Conservation (phyloP, 2,329 filamentous ascomycete species). For the Dactylellina leptospora region DNA sequence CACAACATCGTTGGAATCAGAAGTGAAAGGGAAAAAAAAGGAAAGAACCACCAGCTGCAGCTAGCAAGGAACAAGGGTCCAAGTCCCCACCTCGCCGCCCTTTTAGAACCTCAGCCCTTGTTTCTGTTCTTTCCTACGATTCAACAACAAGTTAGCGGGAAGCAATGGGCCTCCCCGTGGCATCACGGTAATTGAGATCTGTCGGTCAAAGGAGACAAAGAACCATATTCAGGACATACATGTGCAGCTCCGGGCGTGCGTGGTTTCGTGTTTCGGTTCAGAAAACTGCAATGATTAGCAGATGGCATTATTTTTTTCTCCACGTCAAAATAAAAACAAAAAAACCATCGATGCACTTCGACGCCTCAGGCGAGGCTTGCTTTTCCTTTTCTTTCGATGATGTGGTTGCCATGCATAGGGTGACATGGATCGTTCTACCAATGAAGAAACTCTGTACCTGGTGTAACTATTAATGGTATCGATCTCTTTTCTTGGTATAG, state of each 20-base stretch:
- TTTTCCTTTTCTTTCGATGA: constrained; percentile 13
- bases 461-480: constrained; percentile 48
- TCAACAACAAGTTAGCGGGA: background rate
- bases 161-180: constrained; percentile 20
- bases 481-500: constrained; percentile 20
- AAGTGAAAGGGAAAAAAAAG: background rate
- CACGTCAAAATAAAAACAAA: no score
- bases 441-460: constrained; percentile 42
- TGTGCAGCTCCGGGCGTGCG: no score
- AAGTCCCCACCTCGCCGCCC: constrained; percentile 10
- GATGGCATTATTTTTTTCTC: no score
- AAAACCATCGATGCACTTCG: no score
- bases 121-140: constrained; percentile 17
- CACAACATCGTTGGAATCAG: constrained; percentile 33
- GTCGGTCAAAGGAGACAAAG: constrained; percentile 32
- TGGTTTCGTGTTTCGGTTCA: no score
- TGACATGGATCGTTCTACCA: constrained; percentile 26
- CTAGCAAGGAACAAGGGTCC: constrained; percentile 37
- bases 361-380: no score
- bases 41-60: constrained; percentile 31
- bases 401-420: constrained; percentile 21
- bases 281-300: background rate
- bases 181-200: constrained; percentile 39
- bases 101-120: constrained; percentile 28
- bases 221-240: no score